Conservation (phyloP, 371 early-diverging fungal genomes). For the Capillidium heterosporum region DNA sequence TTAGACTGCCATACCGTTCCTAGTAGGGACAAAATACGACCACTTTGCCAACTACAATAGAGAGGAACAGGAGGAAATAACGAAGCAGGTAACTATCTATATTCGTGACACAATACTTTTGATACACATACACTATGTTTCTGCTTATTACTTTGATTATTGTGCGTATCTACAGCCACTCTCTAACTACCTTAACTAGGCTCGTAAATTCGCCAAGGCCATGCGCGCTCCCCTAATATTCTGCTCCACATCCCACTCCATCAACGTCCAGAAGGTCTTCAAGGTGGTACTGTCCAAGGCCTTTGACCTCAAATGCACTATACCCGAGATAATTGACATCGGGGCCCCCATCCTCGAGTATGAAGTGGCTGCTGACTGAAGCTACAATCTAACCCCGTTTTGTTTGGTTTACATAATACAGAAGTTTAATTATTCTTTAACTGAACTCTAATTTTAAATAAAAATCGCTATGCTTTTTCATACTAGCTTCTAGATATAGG, state of each 20-base stretch:
- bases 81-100: constrained; percentile 45
- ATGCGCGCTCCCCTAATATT: constrained; percentile 92
- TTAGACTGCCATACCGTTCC: constrained; percentile 78
- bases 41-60: constrained; percentile 61
- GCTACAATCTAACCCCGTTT: no score
- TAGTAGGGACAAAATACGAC: constrained; percentile 95
- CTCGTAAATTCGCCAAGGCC: constrained; percentile 73
- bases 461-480: no score
- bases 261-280: constrained; percentile 93
- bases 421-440: no score
- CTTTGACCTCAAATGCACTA: constrained; percentile 81
- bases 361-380: constrained; percentile 1
- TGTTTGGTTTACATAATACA: no score
- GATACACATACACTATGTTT: no score
- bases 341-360: constrained; percentile 87
- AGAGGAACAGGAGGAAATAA: constrained; percentile 82
- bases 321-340: constrained; percentile 74
- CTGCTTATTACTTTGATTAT: no score
- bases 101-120: no score
- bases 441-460: no score
- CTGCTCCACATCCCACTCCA: constrained; percentile 79
- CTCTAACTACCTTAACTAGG: constrained; percentile 24
- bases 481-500: no score
- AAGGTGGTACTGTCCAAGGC: constrained; percentile 87
- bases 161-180: no score